Base-by-base conservation (phyloP, 805 yeast genomes). In the Starmerella sp. region DNA sequence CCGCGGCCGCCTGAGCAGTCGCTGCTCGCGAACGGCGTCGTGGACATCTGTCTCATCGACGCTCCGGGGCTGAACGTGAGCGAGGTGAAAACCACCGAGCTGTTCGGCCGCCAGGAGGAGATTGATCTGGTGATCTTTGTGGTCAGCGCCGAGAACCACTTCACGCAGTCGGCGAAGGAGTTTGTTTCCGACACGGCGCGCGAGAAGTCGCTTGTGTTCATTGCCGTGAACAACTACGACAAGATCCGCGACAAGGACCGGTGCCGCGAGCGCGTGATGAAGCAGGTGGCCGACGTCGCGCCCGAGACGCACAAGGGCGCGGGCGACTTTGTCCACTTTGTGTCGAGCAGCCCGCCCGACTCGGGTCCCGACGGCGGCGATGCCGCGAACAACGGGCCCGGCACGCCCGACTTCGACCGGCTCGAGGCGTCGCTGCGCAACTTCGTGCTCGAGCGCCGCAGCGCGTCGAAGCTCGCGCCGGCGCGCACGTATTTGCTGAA, bases 41-140 rank as follows among this genome's bases (percentile, higher is more conserved):
- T 91, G 42, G 97, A 93, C 65, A 89, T 93, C 55, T 81, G 90
- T 29, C 74, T 93, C 57, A 93, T 93, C 53, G 99, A 93, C 71
- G 97, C 97, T 0, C 99, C 99, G 0, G 99, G 99, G 0, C 75
- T 93, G 54, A 93, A 93, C 67, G 77, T 89, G 76, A 97, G 91
- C 64, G 86, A 93, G 5, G 84, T 84, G 63, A 96, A 88, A 67
- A 93, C 99, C 0, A 86, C 96, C 1, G 95, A 91, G 65, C 89
- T 93, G 0, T 90, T 91, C 67, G 84, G 96, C 1, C 80, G 97
- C 57, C 97, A 93, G 71, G 97, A 93, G 65, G 98, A 93, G 65
- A 93, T 93, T 58, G 99, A 93, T 67, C 75, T 93, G 60, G 96
- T 93, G 3, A 91, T 93, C 0, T 95, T 93, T 73, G 97, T 95